phyloP scores from a whole-genome alignment of 2,329 filamentous ascomycete genomes.

The Aspergillus vadensis region DNA sequence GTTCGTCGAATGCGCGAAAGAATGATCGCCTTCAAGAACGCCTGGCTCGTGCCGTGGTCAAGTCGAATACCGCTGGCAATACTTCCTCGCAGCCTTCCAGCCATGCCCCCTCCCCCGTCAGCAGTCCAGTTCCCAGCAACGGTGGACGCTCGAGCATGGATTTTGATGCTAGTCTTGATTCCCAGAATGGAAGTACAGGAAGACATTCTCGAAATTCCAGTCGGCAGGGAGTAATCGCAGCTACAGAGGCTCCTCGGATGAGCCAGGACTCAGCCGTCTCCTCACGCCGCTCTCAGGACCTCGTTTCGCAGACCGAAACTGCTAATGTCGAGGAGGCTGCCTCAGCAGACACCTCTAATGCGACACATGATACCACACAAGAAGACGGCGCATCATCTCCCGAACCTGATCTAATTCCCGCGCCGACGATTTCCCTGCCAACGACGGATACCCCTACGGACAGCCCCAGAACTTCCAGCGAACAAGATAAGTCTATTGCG shows the following conservation, averaged over 20 bases:
- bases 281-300: conserved; percentile 32
- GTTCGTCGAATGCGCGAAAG: conserved; percentile 64
- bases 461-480: conserved; percentile 24
- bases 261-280: conserved; percentile 34
- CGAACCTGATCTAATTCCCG: neutral
- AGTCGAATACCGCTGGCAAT: conserved; percentile 60
- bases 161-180: conserved; percentile 30
- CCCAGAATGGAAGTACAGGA: conserved; percentile 25
- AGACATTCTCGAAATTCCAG: conserved; percentile 20
- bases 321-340: neutral
- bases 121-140: conserved; percentile 53
- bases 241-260: conserved; percentile 20
- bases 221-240: conserved; percentile 14
- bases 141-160: conserved; percentile 44
- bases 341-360: neutral
- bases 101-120: conserved; percentile 53
- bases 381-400: neutral
- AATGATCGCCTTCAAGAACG: conserved; percentile 88
- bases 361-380: neutral
- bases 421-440: conserved; percentile 20
- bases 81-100: conserved; percentile 52
- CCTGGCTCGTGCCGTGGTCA: conserved; percentile 81
- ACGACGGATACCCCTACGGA: conserved; percentile 20
- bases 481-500: conserved; percentile 50
- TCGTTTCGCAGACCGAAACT: conserved; percentile 19